Evolutionary conservation across 192 early-diverging fungal genomes (phyloP), one percentile per base, ranked within the genome.

Genomic region (Entomortierella parvispora): DNA sequence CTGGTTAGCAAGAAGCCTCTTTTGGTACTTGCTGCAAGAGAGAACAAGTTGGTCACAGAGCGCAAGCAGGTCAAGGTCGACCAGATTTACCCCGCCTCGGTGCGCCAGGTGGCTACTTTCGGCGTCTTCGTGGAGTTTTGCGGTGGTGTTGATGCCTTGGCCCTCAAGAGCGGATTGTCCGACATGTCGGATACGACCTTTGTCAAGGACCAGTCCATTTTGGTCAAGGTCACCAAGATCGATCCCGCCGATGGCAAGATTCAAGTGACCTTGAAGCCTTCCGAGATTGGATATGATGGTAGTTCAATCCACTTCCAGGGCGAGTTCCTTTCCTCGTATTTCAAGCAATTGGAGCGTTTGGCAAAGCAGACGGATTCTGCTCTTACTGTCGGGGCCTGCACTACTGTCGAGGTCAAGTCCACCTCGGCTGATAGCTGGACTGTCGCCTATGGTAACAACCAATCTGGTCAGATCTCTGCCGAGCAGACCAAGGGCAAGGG

Each of bases 211-310:
- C 94, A 96, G 69, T 91, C 91, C 15, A 93, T 96, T 8, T 37
- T 93, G 37, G 87, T 86, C 11, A 72, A 59, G 32, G 82, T 96
- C n/a, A 61, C 67, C 47, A 70, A 63, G 32, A 79, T 93, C 31
- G 88, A 93, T 31, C 48, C 20, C 42, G 81, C 81, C 18, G 77
- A 66, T 45, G 69, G 80, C 8, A 82, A 80, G 65, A 69, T 89
- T 20, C 74, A 86, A 10, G 79, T 94, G 18, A 84, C 88, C 23
- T 82, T 95, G 51, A 95, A 95, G 80, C 76, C 80, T 31, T 94
- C 93, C 0, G 81, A 71, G 4, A 81, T 77, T 15, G 66, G 80
- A n/a, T 34, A 68, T 9, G 46, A 68, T n/a, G 68, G 77, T 2
- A 81, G 80, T 9, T 75, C 81, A 32, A 82, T 82, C 54, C 17